Percentiles rank a stretch among this genome's conserved stretches.
Evolutionary conservation across 495 filamentous ascomycete genomes (phyloP).

Genomic region (Physcia stellaris): DNA sequence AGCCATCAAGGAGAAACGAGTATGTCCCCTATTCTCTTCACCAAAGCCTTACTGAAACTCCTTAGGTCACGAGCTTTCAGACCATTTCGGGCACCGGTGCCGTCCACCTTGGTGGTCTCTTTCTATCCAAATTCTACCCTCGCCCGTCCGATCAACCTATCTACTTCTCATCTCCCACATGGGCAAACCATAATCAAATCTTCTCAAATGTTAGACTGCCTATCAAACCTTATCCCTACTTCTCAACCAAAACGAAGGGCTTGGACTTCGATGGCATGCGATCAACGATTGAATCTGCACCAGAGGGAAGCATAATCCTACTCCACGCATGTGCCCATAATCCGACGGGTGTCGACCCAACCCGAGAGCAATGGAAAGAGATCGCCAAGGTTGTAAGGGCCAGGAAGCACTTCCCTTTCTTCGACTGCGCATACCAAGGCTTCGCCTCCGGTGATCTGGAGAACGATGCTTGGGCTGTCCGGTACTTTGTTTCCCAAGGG

Average conservation of each 20-base stretch:
- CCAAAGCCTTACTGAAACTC: not conserved
- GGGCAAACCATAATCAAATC: constrained; percentile 98
- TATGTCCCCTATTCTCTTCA: constrained; percentile 19
- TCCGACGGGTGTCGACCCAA: constrained; percentile 93
- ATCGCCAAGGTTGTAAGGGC: constrained; percentile 60
- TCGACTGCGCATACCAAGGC: constrained; percentile 95
- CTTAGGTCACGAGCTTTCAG: constrained; percentile 38
- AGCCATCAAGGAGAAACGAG: constrained; percentile 72
- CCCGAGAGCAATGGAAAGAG: constrained; percentile 84
- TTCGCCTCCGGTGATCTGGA: constrained; percentile 87
- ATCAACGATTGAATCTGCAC: constrained; percentile 48
- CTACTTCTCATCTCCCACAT: constrained; percentile 89
- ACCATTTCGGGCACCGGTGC: constrained; percentile 49
- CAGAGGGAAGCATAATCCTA: constrained; percentile 69
- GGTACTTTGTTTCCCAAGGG: constrained; percentile 84
- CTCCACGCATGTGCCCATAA: constrained; percentile 98
- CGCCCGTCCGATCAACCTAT: constrained; percentile 43
- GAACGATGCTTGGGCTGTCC: constrained; percentile 78
- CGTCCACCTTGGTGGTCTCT: constrained; percentile 41
- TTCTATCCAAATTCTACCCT: constrained; percentile 42
- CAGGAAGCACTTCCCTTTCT: constrained; percentile 91
- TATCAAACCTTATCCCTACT: constrained; percentile 84
- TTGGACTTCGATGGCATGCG: constrained; percentile 89
- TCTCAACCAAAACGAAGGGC: constrained; percentile 68
- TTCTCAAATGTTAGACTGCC: constrained; percentile 80